Base-by-base conservation (phyloP, 768 basidiomycete genomes). In the Russula vinacea region DNA sequence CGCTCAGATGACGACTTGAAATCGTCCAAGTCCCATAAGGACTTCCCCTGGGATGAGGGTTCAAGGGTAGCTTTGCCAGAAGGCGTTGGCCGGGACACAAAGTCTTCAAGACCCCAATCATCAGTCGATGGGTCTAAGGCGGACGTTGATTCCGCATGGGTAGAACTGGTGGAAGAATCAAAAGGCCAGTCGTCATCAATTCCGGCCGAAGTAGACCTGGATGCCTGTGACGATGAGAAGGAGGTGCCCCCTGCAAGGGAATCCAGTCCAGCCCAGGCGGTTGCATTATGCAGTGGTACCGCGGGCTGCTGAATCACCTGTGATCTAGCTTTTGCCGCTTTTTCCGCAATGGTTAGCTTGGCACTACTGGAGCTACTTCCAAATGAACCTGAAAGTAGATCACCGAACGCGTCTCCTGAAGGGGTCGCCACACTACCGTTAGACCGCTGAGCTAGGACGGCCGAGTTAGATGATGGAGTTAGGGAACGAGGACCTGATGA, bases 331-430 rank as follows among this genome's bases (percentile, higher is more conserved):
- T 81, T 76, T 49, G 81, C 83, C 6, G 88, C 86, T 56, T 85
- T 81, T 71, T 93, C 84, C 0, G 92, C 92, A 16, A 94, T 86
- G 2, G 88, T 90, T 80, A 92, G 76, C 29, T 77, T 81, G 22
- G 78, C 65, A 53, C 66, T 72, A 40, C 67, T 73, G 22, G 73
- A 35, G 47, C 67, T 61, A 19, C 73, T 60, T 16, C 65, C 66
- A 35, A 80, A 67, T 2, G 79, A 77, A 9, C 80, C 78, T 0
- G 81, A 75, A 24, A 94, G 78, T 24, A 94, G 75, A n/a, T 78
- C 80, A 61, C 86, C 82, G 73, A 96, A 95, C 1, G 90, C 90
- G 79, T 94, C 91, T 24, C 70, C 77, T 39, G 73, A 71, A 22
- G 68, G 67, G 2, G 70, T 60, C 29, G 69, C 62, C 35, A 62